phyloP scores from a whole-genome alignment of 805 yeast species.

The Candida ovalis region DNA sequence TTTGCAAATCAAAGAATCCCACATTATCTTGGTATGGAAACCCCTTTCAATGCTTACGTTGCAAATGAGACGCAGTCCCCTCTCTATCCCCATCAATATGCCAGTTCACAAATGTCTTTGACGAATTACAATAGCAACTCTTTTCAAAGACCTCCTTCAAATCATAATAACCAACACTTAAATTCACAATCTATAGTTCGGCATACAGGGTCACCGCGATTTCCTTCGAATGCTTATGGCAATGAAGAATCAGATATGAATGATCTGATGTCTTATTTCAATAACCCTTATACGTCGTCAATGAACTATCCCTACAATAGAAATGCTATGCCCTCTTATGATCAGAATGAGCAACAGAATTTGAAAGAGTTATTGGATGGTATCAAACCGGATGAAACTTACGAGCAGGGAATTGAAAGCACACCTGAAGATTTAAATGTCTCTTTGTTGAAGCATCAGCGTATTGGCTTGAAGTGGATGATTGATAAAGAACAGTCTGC shows the following conservation, averaged over 20 bases:
- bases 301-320: not conserved
- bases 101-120: too few relatives aligned
- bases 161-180: too few relatives aligned
- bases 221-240: not conserved
- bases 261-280: not conserved
- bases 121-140: too few relatives aligned
- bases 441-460: slow-evolving; percentile 57
- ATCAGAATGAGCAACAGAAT: slow-evolving; percentile 20
- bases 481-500: slow-evolving; percentile 58
- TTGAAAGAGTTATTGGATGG: slow-evolving; percentile 41
- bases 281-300: not conserved
- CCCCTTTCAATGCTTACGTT: too few relatives aligned
- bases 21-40: too few relatives aligned
- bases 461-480: slow-evolving; percentile 82
- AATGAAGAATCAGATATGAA: not conserved
- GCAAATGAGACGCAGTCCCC: too few relatives aligned
- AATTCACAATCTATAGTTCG: too few relatives aligned
- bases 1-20: too few relatives aligned
- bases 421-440: slow-evolving; percentile 68
- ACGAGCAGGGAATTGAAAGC: slow-evolving; percentile 44
- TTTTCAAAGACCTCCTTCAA: too few relatives aligned
- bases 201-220: too few relatives aligned
- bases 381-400: slow-evolving; percentile 48
- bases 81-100: too few relatives aligned
- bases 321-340: not conserved